Evolutionary conservation across 2,329 filamentous ascomycete species (phyloP).

Genomic region (Ilyonectria mors-panacis): DNA sequence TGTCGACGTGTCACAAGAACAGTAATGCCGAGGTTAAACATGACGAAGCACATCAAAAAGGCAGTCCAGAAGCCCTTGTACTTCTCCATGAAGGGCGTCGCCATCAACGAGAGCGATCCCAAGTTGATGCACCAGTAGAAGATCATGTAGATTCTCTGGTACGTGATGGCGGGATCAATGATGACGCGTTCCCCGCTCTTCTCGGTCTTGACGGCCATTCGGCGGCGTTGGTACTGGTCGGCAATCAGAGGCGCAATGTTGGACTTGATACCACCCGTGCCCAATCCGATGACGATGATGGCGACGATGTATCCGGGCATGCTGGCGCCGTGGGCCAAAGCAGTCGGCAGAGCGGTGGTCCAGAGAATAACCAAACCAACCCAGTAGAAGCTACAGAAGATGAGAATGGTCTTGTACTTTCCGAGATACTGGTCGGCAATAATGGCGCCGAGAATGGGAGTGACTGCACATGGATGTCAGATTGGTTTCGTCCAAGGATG

Average conservation of each 20-base stretch:
- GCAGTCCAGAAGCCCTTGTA: conserved; percentile 78
- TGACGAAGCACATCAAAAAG: conserved; percentile 69
- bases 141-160: conserved; percentile 80
- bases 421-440: conserved; percentile 71
- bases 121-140: conserved; percentile 84
- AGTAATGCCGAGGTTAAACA: conserved; percentile 73
- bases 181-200: conserved; percentile 72
- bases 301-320: conserved; percentile 67
- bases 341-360: conserved; percentile 61
- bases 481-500: background rate
- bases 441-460: conserved; percentile 66
- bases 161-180: conserved; percentile 76
- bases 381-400: conserved; percentile 72
- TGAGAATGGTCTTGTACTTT: conserved; percentile 73
- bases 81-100: conserved; percentile 77
- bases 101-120: conserved; percentile 77
- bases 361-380: conserved; percentile 69
- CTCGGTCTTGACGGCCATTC: conserved; percentile 65
- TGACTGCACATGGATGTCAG: conserved; percentile 44
- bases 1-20: conserved; percentile 65
- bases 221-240: conserved; percentile 73
- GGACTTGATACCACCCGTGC: conserved; percentile 79
- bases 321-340: conserved; percentile 56
- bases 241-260: conserved; percentile 73
- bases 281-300: conserved; percentile 75